Evolutionary conservation across 805 yeast genomes (phyloP).

Genomic region (Ascoidea rubescens): DNA sequence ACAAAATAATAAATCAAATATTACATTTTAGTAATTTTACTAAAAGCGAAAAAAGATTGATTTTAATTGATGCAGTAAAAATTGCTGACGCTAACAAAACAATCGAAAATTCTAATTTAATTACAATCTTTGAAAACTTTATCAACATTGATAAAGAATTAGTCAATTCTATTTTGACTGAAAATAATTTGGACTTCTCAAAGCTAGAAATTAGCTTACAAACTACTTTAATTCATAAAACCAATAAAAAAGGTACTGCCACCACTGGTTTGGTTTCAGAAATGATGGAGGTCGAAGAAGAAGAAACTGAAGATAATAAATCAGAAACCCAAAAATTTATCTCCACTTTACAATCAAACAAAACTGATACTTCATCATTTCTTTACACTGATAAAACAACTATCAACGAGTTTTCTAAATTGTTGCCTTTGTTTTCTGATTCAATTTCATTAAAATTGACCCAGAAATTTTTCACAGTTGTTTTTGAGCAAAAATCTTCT

Average conservation of each 20-base stretch:
- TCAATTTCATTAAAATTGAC: slow-evolving; percentile 21
- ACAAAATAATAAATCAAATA: not conserved
- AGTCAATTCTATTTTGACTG: slow-evolving; percentile 24
- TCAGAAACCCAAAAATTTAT: slow-evolving; percentile 6
- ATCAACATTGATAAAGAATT: slow-evolving; percentile 22
- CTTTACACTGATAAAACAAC: slow-evolving; percentile 19
- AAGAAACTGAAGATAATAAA: slow-evolving; percentile 5
- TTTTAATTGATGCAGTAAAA: slow-evolving; percentile 26
- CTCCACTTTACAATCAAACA: not conserved
- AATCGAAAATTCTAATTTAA: slow-evolving; percentile 23
- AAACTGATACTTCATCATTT: slow-evolving; percentile 1
- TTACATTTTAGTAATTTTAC: not conserved
- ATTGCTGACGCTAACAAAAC: slow-evolving; percentile 24
- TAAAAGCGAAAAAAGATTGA: slow-evolving; percentile 10
- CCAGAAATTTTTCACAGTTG: slow-evolving; percentile 17
- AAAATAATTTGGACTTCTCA: slow-evolving; percentile 22
- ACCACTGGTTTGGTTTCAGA: no score
- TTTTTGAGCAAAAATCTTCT: slow-evolving; percentile 26
- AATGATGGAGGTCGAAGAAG: slow-evolving; percentile 4
- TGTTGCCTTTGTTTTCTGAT: slow-evolving; percentile 28
- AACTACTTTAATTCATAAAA: slow-evolving; percentile 32
- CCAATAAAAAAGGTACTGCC: no score
- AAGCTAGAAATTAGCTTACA: slow-evolving; percentile 53
- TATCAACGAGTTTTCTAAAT: slow-evolving; percentile 24
- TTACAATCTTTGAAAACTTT: slow-evolving; percentile 25